Percentiles rank a stretch among this genome's conserved stretches.
phyloP scores from a whole-genome alignment of 1,139 yeast species.

The Hansenula lynferdii region DNA sequence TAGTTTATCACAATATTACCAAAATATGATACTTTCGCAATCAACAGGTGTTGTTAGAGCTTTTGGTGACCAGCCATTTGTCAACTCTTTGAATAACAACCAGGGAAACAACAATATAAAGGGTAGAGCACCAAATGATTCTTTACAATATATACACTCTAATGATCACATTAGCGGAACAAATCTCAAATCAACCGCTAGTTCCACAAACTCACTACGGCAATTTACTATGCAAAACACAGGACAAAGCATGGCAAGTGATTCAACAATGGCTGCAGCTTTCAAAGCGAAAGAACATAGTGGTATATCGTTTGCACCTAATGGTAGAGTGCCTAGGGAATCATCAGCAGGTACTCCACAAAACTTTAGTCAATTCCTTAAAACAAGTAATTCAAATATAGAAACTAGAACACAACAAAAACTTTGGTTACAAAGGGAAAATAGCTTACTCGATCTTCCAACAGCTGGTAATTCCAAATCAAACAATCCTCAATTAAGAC shows the following conservation, averaged over 20 bases:
- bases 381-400: constrained; percentile 29
- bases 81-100: constrained; percentile 25
- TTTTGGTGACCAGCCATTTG: constrained; percentile 29
- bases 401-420: constrained; percentile 79
- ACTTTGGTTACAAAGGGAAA: constrained; percentile 79
- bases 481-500: constrained; percentile 53
- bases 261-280: constrained; percentile 10
- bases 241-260: not conserved
- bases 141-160: constrained; percentile 20
- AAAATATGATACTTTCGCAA: constrained; percentile 40
- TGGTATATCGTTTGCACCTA: not conserved
- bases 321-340: not conserved
- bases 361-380: constrained; percentile 31
- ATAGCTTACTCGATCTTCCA: constrained; percentile 52
- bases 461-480: constrained; percentile 7
- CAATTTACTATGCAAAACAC: constrained; percentile 17
- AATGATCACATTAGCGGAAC: constrained; percentile 20
- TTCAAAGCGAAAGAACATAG: constrained; percentile 10
- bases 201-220: constrained; percentile 19
- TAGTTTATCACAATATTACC: constrained; percentile 27
- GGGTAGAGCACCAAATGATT: too few species aligned
- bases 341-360: constrained; percentile 19
- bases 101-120: too few species aligned
- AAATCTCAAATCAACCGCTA: constrained; percentile 7
- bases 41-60: constrained; percentile 43